A percentile compares a stretch with the other conserved stretches of the same genome.
These are phyloP conservation scores for Neurospora sp. DNA, from an alignment of 495 filamentous ascomycete genomes.

Conservation along the genomic window DNA sequence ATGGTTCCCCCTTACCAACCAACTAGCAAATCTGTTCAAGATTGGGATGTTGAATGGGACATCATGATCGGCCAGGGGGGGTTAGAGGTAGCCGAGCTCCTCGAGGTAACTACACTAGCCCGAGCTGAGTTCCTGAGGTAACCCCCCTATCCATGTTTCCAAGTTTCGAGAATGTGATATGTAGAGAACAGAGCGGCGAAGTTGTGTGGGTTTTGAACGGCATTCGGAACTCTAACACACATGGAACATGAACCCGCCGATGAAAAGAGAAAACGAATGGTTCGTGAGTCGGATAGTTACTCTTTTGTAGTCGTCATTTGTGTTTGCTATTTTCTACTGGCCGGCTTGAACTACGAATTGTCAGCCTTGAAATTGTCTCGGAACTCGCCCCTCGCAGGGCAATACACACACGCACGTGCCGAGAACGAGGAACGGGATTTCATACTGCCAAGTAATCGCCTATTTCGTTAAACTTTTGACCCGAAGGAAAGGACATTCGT, in stretches of 20 bases:
- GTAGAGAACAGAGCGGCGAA: neutral
- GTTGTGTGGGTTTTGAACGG: neutral
- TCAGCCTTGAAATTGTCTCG: neutral
- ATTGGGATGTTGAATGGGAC: neutral
- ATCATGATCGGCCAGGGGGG: neutral
- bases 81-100: neutral
- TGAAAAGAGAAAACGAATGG: neutral
- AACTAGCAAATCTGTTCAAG: neutral
- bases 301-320: neutral
- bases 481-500: neutral
- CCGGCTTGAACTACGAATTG: neutral
- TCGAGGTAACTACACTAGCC: neutral
- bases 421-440: neutral
- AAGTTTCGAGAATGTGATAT: neutral
- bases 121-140: too few species aligned
- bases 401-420: neutral
- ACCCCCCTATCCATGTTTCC: neutral
- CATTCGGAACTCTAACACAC: neutral
- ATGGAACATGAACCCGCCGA: neutral
- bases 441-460: neutral
- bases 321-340: neutral
- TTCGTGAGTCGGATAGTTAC: neutral
- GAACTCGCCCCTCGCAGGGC: neutral
- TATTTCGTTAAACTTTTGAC: neutral
- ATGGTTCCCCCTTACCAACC: too few species aligned